Evolutionary conservation across 1,284 basidiomycete genomes (phyloP), one percentile per base, ranked within the genome.

Genomic region (Ceratorhiza oryzae-sativae): DNA sequence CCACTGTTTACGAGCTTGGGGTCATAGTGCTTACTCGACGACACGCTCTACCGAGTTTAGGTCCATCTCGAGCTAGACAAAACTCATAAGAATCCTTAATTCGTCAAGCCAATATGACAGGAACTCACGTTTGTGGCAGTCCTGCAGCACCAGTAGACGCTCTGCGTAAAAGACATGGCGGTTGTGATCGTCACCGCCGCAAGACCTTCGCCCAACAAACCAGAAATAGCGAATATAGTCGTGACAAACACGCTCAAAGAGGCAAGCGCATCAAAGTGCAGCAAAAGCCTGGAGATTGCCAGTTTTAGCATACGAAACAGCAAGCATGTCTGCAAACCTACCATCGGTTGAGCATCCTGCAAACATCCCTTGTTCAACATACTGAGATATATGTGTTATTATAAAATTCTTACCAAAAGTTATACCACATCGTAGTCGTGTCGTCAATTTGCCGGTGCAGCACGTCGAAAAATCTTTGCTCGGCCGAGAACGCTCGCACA

Each of bases 401-500:
- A n/a, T 41, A 25, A n/a, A 3, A 49, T 9, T 58, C 55, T 56
- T 18, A 65, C 59, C 61, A 46, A 49, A 48, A 60, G 70, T 72
- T 48, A 46, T 75, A 75, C 73, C 73, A 75, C 72, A 75, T 73
- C 65, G 72, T 85, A 0, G 86, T 90, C 1, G 88, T 90, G 23
- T 83, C 77, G 76, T 91, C 88, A 58, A 91, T 84, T 78, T 88
- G 90, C 3, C 72, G 45, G 55, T 90, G 91, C 39, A 95, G 82
- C 60, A 85, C 84, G 70, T 91, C 85, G 76, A 95, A 84, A 83
- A 97, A 95, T n/a, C 86, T 83, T 46, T 83, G 82, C 77, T 96
- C 94, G 1, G 89, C 91, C 9, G 90, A 91, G 80, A 95, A 97
- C 0, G 94, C 95, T 59, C 95, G 87, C 45, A 97, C 92, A n/a